Conservation (phyloP, 2,329 filamentous ascomycete species). For the Scedosporium boydii region DNA sequence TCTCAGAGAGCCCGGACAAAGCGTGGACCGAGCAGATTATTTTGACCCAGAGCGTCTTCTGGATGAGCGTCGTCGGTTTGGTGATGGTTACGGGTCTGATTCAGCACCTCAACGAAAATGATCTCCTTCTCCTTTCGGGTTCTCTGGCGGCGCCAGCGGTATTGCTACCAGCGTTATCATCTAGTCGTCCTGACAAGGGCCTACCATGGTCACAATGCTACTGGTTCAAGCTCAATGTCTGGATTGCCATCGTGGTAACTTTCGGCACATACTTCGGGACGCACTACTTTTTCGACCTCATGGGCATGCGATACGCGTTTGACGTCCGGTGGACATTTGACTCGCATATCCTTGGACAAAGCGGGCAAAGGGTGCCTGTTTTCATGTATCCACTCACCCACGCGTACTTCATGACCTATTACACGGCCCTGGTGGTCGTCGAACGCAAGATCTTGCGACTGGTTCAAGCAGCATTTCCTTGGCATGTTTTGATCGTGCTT, state of each 20-base stretch:
- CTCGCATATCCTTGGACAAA: constrained; percentile 8
- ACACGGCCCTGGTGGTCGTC: background rate
- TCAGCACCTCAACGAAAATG: constrained; percentile 6
- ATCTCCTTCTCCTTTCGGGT: constrained; percentile 9
- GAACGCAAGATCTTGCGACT: constrained; percentile 3
- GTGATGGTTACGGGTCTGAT: constrained; percentile 11
- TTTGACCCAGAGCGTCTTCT: constrained; percentile 9
- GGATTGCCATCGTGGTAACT: constrained; percentile 9
- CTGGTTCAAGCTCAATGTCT: constrained; percentile 12
- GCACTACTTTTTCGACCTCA: constrained; percentile 13
- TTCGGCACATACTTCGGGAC: constrained; percentile 12
- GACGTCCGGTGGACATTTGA: constrained; percentile 7
- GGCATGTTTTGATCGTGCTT: background rate
- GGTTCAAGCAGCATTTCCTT: background rate
- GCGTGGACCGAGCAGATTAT: constrained; percentile 7
- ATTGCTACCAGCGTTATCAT: background rate
- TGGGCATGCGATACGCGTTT: constrained; percentile 12
- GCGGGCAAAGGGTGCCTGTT: constrained; percentile 9
- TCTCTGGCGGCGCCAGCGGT: constrained; percentile 2
- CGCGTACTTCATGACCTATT: constrained; percentile 11
- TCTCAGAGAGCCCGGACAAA: background rate
- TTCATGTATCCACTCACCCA: constrained; percentile 13
- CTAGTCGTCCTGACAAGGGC: background rate
- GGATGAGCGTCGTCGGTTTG: constrained; percentile 9
- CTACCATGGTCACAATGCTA: constrained; percentile 3